Evolutionary conservation across 805 yeast species (phyloP).

Genomic region (Pichia heedii): DNA sequence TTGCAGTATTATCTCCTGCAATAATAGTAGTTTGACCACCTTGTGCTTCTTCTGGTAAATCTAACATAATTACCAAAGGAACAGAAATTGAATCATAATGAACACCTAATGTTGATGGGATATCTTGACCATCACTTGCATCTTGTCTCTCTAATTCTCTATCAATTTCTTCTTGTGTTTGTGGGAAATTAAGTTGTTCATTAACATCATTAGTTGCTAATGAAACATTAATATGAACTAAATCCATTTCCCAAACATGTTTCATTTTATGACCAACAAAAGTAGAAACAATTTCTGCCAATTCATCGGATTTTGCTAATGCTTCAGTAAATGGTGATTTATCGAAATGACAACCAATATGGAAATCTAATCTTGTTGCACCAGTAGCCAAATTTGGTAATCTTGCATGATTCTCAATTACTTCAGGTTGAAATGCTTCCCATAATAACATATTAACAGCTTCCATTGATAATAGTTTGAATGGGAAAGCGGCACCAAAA

Average conservation of each 20-base stretch:
- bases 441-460: constrained; percentile 48
- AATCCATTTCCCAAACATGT: constrained; percentile 41
- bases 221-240: constrained; percentile 43
- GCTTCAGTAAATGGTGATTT: constrained; percentile 37
- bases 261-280: constrained; percentile 44
- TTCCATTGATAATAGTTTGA: constrained; percentile 49
- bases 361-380: constrained; percentile 33
- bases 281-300: constrained; percentile 36
- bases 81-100: constrained; percentile 40
- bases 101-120: constrained; percentile 39
- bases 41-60: constrained; percentile 36
- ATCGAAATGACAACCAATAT: constrained; percentile 39
- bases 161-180: constrained; percentile 10
- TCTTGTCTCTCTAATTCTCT: constrained; percentile 8
- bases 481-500: constrained; percentile 44
- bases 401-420: constrained; percentile 36
- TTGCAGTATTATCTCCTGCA: constrained; percentile 31
- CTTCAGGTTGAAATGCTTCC: constrained; percentile 39
- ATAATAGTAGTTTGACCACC: constrained; percentile 44
- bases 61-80: constrained; percentile 42
- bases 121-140: constrained; percentile 25
- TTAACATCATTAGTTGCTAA: constrained; percentile 25
- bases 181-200: constrained; percentile 7
- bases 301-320: constrained; percentile 45
- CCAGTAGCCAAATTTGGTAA: constrained; percentile 25